Evolutionary conservation across 306 rosid species (phyloP).

Genomic region (Corylus americana): DNA sequence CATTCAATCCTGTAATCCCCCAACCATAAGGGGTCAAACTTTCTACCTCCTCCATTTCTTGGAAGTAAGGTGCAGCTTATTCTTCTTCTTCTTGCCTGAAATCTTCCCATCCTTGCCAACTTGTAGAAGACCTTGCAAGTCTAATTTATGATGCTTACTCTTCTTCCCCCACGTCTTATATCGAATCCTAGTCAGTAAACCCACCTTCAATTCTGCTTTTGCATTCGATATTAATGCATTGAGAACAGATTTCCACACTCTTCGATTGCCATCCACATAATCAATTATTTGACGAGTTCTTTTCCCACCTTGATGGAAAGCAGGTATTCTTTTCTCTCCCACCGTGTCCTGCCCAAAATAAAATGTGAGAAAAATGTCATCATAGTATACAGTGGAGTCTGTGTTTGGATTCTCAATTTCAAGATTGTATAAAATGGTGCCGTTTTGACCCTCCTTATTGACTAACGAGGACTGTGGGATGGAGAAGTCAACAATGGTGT

Average conservation of each 20-base stretch:
- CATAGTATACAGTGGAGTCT: constrained; percentile 41
- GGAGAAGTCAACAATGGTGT: constrained; percentile 36
- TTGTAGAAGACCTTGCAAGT: constrained; percentile 26
- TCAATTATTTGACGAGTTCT: constrained; percentile 11
- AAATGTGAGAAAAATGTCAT: constrained; percentile 33
- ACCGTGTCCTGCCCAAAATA: constrained; percentile 35
- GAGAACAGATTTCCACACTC: constrained; percentile 31
- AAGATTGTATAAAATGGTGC: constrained; percentile 31
- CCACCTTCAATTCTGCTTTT: constrained; percentile 45
- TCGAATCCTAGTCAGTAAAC: constrained; percentile 29
- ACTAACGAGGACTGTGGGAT: constrained; percentile 21
- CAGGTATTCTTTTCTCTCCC: constrained; percentile 35
- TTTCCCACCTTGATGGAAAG: constrained; percentile 33
- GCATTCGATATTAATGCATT: constrained; percentile 35
- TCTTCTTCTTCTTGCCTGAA: constrained; percentile 45
- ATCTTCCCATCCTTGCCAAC: constrained; percentile 50
- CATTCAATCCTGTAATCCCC: background rate
- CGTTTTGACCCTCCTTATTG: constrained; percentile 17
- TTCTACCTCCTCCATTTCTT: constrained; percentile 12
- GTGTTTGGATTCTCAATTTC: constrained; percentile 47
- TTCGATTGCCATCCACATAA: constrained; percentile 10
- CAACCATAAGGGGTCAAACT: background rate
- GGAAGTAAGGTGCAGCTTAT: constrained; percentile 20
- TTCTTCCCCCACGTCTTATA: constrained; percentile 54
- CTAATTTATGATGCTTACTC: constrained; percentile 45